Percentiles rank a stretch among this genome's conserved stretches.
phyloP scores from a whole-genome alignment of 805 yeast species.

The Tetrapisispora phaffii region DNA sequence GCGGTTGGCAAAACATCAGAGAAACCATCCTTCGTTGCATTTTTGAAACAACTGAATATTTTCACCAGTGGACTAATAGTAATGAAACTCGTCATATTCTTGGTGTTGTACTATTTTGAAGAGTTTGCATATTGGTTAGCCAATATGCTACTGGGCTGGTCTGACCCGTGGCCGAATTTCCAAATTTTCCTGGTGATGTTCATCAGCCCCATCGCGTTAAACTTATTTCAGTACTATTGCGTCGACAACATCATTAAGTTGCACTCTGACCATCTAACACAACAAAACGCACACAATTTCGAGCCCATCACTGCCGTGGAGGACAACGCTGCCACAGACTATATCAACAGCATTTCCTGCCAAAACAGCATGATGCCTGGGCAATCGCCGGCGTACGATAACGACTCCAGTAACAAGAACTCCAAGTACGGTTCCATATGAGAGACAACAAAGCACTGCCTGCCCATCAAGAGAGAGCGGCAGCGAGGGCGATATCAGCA shows the following conservation, averaged over 20 bases:
- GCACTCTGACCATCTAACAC: slow-evolving; percentile 27
- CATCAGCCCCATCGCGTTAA: slow-evolving; percentile 64
- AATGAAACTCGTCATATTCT: slow-evolving; percentile 54
- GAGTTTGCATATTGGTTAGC: slow-evolving; percentile 67
- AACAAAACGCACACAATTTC: slow-evolving; percentile 22
- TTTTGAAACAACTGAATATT: slow-evolving; percentile 58
- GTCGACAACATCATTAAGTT: slow-evolving; percentile 66
- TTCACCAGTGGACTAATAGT: slow-evolving; percentile 52
- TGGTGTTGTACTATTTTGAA: slow-evolving; percentile 55
- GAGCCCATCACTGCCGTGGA: slow-evolving; percentile 15
- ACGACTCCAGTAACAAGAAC: not conserved
- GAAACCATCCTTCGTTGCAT: slow-evolving; percentile 55
- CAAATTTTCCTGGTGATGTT: slow-evolving; percentile 85
- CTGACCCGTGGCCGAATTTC: slow-evolving; percentile 65
- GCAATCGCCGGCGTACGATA: not conserved
- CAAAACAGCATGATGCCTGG: not conserved
- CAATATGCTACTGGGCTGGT: slow-evolving; percentile 69
- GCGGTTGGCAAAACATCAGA: not conserved
- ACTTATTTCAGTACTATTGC: slow-evolving; percentile 61
- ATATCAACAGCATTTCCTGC: not conserved
- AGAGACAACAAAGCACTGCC: not conserved
- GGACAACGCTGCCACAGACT: not conserved
- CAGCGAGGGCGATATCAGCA: not conserved
- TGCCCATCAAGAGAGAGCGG: not conserved
- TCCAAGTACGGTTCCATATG: not conserved